Evolutionary conservation across 441 rosid species (phyloP), one percentile per base, ranked within the genome.

Genomic region (Populus tomentosa): DNA sequence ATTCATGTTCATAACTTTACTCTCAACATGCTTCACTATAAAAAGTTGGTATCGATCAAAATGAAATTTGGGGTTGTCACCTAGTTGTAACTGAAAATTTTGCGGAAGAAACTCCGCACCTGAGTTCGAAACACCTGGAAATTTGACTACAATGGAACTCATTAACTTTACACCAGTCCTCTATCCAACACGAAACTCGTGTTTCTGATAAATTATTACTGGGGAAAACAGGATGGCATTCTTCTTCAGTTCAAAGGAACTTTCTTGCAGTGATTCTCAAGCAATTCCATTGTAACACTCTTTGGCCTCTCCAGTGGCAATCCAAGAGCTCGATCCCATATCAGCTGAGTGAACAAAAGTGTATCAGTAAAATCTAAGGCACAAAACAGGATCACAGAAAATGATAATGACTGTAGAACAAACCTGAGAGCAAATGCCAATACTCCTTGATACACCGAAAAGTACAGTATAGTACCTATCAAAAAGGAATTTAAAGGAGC

Each of bases 271-370:
- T 74, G 72, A 73, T 85, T 89, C 73, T 95, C 95, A 33, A 95
- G 94, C 97, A 94, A 94, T 38, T 94, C 95, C 93, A 94, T 89
- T 14, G 91, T 95, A 50, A 95, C 97, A 88, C 99, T 95, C 78
- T 95, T 95, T 5, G 98, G 99, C 80, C 99, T 90, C 90, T 95
- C 97, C 9, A 95, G 91, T 3, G 99, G 91, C 80, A 95, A 78
- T 50, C 99, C 98, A 18, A 94, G 92, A 65, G 99, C 98, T 71
- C 99, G 86, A 86, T 95, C 98, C 99, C 99, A 94, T 86, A 95
- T 88, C 76, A 94, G 81, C 99, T 95, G 90, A 80, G 86, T 74
- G 81, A 84, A 68, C 11, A 75, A 40, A 73, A 73, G 28, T 16
- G 69, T 18, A n/a, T 63, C 24, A 72, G 79, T 18, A 18, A 35